Conservation (phyloP, 2,329 filamentous ascomycete species). For the Nothophaeocryptopus gaeumannii region DNA sequence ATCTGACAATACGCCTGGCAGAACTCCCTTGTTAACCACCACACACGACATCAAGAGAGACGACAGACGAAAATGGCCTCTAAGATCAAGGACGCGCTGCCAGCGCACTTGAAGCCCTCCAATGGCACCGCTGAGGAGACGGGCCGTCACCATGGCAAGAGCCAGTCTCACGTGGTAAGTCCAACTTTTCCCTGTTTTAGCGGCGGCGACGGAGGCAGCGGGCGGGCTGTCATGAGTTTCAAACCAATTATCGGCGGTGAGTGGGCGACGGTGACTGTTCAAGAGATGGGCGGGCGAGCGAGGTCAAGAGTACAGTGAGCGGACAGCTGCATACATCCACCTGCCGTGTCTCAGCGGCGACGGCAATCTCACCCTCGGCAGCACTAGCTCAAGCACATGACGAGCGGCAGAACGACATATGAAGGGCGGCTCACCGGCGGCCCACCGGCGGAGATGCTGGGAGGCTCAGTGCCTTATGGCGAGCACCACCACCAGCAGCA, state of each 20-base stretch:
- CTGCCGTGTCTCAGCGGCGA: no score
- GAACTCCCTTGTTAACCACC: background rate
- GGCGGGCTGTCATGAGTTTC: background rate
- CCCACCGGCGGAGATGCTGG: background rate
- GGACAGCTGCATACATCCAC: no score
- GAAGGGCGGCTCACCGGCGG: no score
- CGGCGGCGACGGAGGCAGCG: conserved; percentile 11
- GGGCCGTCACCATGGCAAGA: conserved; percentile 74
- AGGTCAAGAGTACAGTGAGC: no score
- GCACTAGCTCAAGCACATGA: no score
- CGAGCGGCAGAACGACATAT: no score
- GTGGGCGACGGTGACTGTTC: no score
- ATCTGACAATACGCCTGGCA: no score
- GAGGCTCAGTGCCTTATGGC: background rate
- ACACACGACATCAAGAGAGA: conserved; percentile 12
- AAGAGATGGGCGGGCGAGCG: no score
- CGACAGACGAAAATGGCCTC: conserved; percentile 45
- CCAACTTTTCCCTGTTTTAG: conserved; percentile 1
- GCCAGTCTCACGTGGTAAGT: conserved; percentile 81
- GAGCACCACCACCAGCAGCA: background rate
- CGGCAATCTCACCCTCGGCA: no score
- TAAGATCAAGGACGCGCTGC: conserved; percentile 70
- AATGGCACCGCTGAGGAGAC: conserved; percentile 43
- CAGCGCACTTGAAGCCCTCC: conserved; percentile 74
- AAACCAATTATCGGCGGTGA: no score